Evolutionary conservation across 1,284 basidiomycete genomes (phyloP).

Genomic region (Cryptococcus deneoformans): DNA sequence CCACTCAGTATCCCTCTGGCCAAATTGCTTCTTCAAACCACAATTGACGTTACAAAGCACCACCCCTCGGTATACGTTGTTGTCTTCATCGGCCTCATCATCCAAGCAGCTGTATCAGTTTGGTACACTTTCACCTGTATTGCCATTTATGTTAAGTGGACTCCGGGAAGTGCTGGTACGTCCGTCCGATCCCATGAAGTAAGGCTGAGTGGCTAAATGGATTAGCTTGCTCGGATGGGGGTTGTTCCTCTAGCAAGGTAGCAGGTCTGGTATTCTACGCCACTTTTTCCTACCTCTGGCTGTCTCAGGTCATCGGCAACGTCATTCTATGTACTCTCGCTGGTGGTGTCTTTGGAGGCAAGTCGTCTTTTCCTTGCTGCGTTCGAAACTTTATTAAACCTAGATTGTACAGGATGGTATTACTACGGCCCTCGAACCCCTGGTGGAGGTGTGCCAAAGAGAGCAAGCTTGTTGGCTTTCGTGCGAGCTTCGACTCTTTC

Average conservation of each 20-base stretch:
- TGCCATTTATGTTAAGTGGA: slow-evolving; percentile 68
- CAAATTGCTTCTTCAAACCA: slow-evolving; percentile 69
- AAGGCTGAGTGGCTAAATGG: background rate
- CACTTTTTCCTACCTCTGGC: slow-evolving; percentile 81
- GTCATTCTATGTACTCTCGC: slow-evolving; percentile 75
- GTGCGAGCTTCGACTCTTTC: slow-evolving; percentile 77
- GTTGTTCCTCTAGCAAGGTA: slow-evolving; percentile 58
- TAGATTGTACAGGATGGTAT: slow-evolving; percentile 35
- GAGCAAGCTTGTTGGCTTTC: slow-evolving; percentile 70
- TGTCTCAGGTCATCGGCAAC: slow-evolving; percentile 69
- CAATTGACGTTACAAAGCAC: slow-evolving; percentile 76
- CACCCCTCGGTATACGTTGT: slow-evolving; percentile 78
- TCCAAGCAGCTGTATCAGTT: slow-evolving; percentile 69
- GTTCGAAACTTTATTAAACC: no score
- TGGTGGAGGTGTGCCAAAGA: slow-evolving; percentile 55
- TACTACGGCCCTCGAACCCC: slow-evolving; percentile 45
- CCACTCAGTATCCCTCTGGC: slow-evolving; percentile 66
- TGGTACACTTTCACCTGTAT: slow-evolving; percentile 49
- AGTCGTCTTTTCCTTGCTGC: slow-evolving; percentile 19
- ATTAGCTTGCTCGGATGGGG: slow-evolving; percentile 18
- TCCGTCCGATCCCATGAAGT: slow-evolving; percentile 1
- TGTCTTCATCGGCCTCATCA: slow-evolving; percentile 64
- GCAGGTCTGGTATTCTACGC: slow-evolving; percentile 72
- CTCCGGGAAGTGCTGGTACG: slow-evolving; percentile 66
- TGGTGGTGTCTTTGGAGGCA: slow-evolving; percentile 60